A percentile compares a stretch with the other conserved stretches of the same genome.
Conservation (phyloP, 306 rosid genomes). For the Cicer pinnatifidum region DNA sequence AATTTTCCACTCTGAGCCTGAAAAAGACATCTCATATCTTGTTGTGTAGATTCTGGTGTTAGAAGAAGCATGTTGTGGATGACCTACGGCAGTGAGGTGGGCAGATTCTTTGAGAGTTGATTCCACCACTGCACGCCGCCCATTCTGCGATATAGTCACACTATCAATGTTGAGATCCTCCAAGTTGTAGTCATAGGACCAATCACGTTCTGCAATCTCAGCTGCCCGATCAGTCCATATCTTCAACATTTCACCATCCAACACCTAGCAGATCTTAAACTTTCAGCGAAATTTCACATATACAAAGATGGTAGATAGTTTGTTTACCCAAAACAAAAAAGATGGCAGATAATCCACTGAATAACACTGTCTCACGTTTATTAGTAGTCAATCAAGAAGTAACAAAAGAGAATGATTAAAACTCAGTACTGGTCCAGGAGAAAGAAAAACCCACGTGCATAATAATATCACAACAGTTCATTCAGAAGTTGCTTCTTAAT, state of each 20-base stretch:
- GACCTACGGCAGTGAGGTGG: conserved; percentile 66
- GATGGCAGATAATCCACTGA: conserved; percentile 18
- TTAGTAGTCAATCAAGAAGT: conserved; percentile 8
- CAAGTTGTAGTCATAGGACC: conserved; percentile 79
- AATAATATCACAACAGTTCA: conserved; percentile 26
- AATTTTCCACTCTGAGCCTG: conserved; percentile 85
- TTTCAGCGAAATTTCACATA: conserved; percentile 39
- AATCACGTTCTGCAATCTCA: conserved; percentile 83
- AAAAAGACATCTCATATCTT: conserved; percentile 78
- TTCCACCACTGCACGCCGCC: conserved; percentile 85
- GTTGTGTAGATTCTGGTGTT: conserved; percentile 81
- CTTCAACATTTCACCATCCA: conserved; percentile 96
- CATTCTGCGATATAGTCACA: conserved; percentile 79
- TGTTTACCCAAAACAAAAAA: background rate
- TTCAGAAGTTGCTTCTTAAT: conserved; percentile 23
- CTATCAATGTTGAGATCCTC: conserved; percentile 78
- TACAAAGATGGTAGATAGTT: conserved; percentile 10
- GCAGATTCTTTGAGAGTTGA: conserved; percentile 80
- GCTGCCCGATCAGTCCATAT: conserved; percentile 90
- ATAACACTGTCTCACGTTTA: conserved; percentile 6
- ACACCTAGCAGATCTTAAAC: conserved; percentile 57
- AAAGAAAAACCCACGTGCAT: background rate
- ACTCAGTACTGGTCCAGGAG: background rate
- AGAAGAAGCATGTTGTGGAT: conserved; percentile 73
- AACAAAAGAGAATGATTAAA: background rate